These are phyloP conservation scores for Oryza glaberrima DNA, from an alignment of 176 grass and related monocot genomes.

Conservation along the genomic window DNA sequence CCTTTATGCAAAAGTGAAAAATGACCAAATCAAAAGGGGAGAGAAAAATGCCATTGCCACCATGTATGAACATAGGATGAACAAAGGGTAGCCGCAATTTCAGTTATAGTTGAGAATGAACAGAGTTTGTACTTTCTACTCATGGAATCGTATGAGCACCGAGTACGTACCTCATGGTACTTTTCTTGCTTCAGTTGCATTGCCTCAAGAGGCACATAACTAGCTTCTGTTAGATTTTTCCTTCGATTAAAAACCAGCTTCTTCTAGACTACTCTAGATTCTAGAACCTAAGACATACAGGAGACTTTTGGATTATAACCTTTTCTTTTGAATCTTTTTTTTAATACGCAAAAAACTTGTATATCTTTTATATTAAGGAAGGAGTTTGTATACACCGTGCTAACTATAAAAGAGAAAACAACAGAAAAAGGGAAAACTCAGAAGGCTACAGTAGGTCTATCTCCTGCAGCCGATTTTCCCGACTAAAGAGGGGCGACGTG, in stretches of 20 bases:
- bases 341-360: too few relatives aligned
- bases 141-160: constrained; percentile 23
- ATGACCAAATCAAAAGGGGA: constrained; percentile 6
- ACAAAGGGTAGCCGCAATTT: constrained; percentile 44
- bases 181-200: constrained; percentile 42
- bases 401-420: too few relatives aligned
- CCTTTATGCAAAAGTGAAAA: constrained; percentile 21
- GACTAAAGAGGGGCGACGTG: too few relatives aligned
- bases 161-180: constrained; percentile 28
- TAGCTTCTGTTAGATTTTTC: background rate
- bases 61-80: constrained; percentile 45
- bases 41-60: background rate
- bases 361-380: too few relatives aligned
- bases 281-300: background rate
- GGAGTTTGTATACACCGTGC: too few relatives aligned
- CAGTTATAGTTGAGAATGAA: constrained; percentile 24
- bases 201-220: constrained; percentile 32
- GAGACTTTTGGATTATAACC: background rate
- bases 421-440: too few relatives aligned
- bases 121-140: constrained; percentile 38
- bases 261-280: constrained; percentile 9
- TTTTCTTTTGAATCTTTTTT: too few relatives aligned
- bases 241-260: background rate
- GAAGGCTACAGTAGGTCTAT: too few relatives aligned
- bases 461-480: too few relatives aligned